Base-by-base conservation (phyloP, 345 rosid species). In the Melastoma malabathricum region DNA sequence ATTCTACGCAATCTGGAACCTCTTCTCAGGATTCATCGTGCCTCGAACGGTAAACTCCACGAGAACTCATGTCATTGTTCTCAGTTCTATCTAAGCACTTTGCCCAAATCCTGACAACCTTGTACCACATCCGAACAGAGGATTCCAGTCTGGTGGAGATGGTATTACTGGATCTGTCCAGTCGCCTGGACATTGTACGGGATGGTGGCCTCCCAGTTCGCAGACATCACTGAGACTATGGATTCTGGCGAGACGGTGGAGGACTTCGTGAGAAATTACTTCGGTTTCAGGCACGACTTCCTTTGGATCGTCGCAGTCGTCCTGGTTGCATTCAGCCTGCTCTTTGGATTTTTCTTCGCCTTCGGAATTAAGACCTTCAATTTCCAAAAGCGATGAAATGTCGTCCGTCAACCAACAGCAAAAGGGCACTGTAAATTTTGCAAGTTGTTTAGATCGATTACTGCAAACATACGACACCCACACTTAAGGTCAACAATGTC, bases 131-230 rank as follows among this genome's bases (percentile, higher is more conserved):
- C 9, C 10, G 31, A 44, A 54, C 78, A 78, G 84, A 74, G 82
- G 61, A 70, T 76, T 29, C 84, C 89, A 1, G 29, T 72, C 14
- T 76, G 89, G 89, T 82, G 84, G 84, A 78, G 80, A 70, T 82
- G 89, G 89, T 74, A 76, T 60, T 78, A 56, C 52, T 75, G 84
- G 84, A 13, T 39, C 5, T 72, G 77, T 52, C 89, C 82, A 0
- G 55, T 76, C 15, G 31, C 82, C 10, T 82, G 82, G 82, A 75
- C 77, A n/a, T 25, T 82, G 47, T 75, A 82, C 48, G 89, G 84
- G 29, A 50, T 78, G 44, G 62, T 75, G 43, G 68, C 67, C 54
- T 69, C 84, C 9, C 89, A 82, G 46, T 78, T 61, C 39, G 89
- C 82, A 48, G 82, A 78, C 65, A 47, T 80, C 10, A 47, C 73